Evolutionary conservation across 2,329 filamentous ascomycete genomes (phyloP).

Genomic region (Aureobasidium sp.): DNA sequence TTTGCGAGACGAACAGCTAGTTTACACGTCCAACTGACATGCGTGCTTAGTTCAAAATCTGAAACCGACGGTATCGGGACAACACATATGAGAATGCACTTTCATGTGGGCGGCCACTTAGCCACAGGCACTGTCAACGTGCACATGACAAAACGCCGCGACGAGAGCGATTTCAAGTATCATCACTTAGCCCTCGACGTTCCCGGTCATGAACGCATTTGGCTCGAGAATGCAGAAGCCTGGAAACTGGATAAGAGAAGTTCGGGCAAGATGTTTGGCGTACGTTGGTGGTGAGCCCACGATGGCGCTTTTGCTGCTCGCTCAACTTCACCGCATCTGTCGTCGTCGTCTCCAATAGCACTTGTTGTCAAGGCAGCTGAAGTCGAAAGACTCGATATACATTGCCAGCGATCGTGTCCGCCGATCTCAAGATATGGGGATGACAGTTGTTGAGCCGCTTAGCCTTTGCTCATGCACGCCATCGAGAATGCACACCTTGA

Average conservation of each 20-base stretch:
- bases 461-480: neutral
- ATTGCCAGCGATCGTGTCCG: neutral
- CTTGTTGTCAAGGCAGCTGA: neutral
- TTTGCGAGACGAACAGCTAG: too few relatives aligned
- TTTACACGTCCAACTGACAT: neutral
- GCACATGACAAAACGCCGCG: conserved; percentile 64
- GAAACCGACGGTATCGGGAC: conserved; percentile 65
- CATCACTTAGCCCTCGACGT: conserved; percentile 74
- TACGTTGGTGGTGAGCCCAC: conserved; percentile 42
- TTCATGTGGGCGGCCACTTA: conserved; percentile 72
- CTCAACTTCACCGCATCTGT: too few relatives aligned
- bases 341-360: neutral
- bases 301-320: neutral
- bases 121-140: conserved; percentile 66
- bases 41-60: conserved; percentile 48
- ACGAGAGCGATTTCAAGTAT: conserved; percentile 64
- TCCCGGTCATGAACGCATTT: conserved; percentile 55
- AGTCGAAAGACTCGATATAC: neutral
- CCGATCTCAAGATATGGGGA: neutral
- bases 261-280: conserved; percentile 49
- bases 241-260: conserved; percentile 33
- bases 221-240: conserved; percentile 54
- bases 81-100: conserved; percentile 77
- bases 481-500: neutral
- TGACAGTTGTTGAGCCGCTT: neutral